Percentiles rank a stretch among this genome's conserved stretches.
These are phyloP conservation scores for Tylopilus sp. DNA, from an alignment of 1,284 basidiomycete genomes.

Conservation along the genomic window DNA sequence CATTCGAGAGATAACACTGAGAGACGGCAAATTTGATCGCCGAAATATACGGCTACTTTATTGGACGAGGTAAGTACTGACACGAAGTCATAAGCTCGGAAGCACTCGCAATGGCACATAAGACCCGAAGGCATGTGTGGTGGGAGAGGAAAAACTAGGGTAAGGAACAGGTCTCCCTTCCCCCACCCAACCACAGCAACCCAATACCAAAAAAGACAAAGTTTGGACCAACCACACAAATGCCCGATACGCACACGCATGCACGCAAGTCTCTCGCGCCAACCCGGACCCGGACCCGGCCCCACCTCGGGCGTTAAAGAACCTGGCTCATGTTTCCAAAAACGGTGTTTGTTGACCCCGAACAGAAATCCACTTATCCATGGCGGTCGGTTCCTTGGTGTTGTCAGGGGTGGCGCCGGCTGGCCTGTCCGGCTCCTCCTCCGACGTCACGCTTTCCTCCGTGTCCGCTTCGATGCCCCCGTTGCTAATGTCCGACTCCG, in stretches of 20 bases:
- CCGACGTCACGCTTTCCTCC: slow-evolving; percentile 70
- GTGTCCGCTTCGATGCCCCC: slow-evolving; percentile 63
- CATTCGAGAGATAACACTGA: slow-evolving; percentile 6
- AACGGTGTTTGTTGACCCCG: slow-evolving; percentile 32
- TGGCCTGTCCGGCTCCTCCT: slow-evolving; percentile 55
- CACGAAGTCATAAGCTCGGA: slow-evolving; percentile 13
- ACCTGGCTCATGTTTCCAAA: slow-evolving; percentile 11
- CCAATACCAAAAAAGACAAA: slow-evolving; percentile 9
- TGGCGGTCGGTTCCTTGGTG: slow-evolving; percentile 29
- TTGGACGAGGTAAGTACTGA: slow-evolving; percentile 22
- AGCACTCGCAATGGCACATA: slow-evolving; percentile 15
- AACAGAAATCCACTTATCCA: slow-evolving; percentile 74
- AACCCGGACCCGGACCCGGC: background rate
- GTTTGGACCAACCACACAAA: background rate
- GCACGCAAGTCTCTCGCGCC: background rate
- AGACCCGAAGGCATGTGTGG: slow-evolving; percentile 1
- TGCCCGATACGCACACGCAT: background rate
- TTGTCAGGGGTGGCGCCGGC: slow-evolving; percentile 28
- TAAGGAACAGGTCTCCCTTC: background rate
- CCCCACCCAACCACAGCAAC: background rate
- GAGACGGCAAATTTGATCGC: background rate
- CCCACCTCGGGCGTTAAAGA: too few species aligned
- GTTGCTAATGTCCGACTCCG: slow-evolving; percentile 55
- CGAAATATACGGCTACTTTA: slow-evolving; percentile 21
- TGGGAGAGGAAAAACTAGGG: background rate